phyloP scores from a whole-genome alignment of 2,329 filamentous ascomycete species.

The Penicillium janthinellum region DNA sequence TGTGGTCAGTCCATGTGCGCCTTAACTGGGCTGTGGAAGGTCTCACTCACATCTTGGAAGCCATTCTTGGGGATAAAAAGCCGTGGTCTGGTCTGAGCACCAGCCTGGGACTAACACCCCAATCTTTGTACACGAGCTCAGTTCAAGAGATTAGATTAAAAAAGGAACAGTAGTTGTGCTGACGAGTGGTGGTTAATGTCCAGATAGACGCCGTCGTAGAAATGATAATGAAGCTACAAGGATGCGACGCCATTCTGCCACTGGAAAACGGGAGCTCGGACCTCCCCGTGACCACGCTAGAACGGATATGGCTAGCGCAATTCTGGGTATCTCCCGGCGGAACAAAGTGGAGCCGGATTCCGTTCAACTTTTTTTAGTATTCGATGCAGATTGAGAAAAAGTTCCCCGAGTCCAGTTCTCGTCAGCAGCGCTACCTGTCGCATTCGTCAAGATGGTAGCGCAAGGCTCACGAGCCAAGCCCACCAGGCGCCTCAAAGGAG shows the following conservation, averaged over 20 bases:
- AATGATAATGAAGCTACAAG: slow-evolving; percentile 1
- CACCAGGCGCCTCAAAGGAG: slow-evolving; percentile 66
- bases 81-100: background rate
- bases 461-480: slow-evolving; percentile 70
- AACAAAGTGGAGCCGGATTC: slow-evolving; percentile 32
- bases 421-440: slow-evolving; percentile 31
- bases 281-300: slow-evolving; percentile 34
- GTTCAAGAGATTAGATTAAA: background rate
- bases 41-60: slow-evolving; percentile 57
- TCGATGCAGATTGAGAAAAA: slow-evolving; percentile 27
- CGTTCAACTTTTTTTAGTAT: slow-evolving; percentile 45
- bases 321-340: slow-evolving; percentile 32
- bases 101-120: background rate
- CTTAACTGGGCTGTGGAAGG: background rate
- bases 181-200: background rate
- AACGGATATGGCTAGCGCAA: slow-evolving; percentile 10
- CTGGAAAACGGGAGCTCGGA: slow-evolving; percentile 33
- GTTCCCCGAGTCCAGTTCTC: slow-evolving; percentile 22
- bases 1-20: slow-evolving; percentile 19
- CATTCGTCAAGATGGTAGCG: slow-evolving; percentile 43
- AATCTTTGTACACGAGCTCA: background rate
- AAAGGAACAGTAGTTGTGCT: background rate
- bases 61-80: slow-evolving; percentile 45
- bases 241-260: background rate
- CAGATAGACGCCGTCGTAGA: background rate